phyloP scores from a whole-genome alignment of 2,329 filamentous ascomycete species.

The Beauveria caledonica region DNA sequence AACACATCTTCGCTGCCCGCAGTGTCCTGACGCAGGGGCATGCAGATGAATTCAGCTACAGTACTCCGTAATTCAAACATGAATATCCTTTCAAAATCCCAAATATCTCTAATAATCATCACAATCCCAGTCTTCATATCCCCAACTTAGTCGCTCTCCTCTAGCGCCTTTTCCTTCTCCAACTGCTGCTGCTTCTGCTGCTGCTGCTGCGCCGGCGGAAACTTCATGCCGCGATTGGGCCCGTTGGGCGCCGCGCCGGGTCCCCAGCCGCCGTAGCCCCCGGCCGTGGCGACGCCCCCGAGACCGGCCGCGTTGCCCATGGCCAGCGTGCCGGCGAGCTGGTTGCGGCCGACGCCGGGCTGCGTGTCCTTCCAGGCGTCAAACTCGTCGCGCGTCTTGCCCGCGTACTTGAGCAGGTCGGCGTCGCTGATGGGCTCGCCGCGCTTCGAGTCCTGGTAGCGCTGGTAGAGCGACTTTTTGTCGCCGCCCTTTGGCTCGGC shows the following conservation, averaged over 20 bases:
- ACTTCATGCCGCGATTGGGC: constrained; percentile 26
- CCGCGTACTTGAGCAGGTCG: constrained; percentile 33
- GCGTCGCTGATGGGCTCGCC: constrained; percentile 27
- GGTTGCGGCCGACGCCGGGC: constrained; percentile 33
- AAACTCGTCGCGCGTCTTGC: constrained; percentile 25
- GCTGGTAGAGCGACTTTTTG: constrained; percentile 25
- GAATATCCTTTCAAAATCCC: no score
- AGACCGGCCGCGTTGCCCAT: constrained; percentile 24
- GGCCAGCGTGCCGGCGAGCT: constrained; percentile 26
- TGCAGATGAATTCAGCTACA: no score
- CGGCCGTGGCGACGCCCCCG: constrained; percentile 21
- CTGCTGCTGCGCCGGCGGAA: constrained; percentile 20
- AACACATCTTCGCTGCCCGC: no score
- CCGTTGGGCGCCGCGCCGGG: constrained; percentile 19
- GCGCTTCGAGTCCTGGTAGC: constrained; percentile 25
- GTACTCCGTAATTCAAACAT: no score
- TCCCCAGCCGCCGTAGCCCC: constrained; percentile 29
- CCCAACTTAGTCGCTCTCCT: not conserved
- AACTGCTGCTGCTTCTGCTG: not conserved
- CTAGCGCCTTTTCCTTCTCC: constrained; percentile 7
- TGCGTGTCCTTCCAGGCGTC: constrained; percentile 19
- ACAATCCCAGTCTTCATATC: not conserved
- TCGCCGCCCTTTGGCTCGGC: constrained; percentile 5
- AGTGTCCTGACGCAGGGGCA: no score
- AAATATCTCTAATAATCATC: no score